Evolutionary conservation across 495 filamentous ascomycete genomes (phyloP).

Genomic region (Tetracladium setigerum): DNA sequence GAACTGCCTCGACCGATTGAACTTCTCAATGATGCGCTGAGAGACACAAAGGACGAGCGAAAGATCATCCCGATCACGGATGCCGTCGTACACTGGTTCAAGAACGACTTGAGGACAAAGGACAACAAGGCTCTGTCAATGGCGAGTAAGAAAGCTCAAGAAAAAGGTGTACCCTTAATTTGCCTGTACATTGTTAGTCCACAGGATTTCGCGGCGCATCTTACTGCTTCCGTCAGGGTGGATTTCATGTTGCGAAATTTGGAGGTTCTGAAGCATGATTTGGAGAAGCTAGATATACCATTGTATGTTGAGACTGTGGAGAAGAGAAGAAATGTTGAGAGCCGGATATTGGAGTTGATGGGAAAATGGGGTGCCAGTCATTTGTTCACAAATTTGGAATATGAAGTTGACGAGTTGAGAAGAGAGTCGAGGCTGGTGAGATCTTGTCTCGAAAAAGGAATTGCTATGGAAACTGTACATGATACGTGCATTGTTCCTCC

Average conservation of each 20-base stretch:
- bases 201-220: constrained; percentile 79
- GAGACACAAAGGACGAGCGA: constrained; percentile 40
- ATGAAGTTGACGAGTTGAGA: constrained; percentile 70
- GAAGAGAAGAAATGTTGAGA: constrained; percentile 53
- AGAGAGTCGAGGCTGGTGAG: constrained; percentile 62
- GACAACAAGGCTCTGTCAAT: constrained; percentile 70
- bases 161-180: constrained; percentile 59
- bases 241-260: constrained; percentile 74
- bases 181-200: constrained; percentile 76
- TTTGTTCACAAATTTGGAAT: constrained; percentile 65
- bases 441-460: constrained; percentile 47
- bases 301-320: constrained; percentile 67
- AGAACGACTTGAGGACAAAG: constrained; percentile 63
- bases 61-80: constrained; percentile 39
- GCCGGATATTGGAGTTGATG: constrained; percentile 60
- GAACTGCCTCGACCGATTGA: constrained; percentile 65
- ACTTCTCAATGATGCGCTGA: constrained; percentile 43
- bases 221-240: constrained; percentile 62
- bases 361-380: constrained; percentile 69
- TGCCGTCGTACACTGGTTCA: constrained; percentile 88
- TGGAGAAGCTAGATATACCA: constrained; percentile 69
- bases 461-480: constrained; percentile 58
- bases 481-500: constrained; percentile 81
- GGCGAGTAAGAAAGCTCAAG: constrained; percentile 60
- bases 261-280: constrained; percentile 53